Conservation (phyloP, 202 grass and related monocot genomes). For the Hordeum pubiflorum region DNA sequence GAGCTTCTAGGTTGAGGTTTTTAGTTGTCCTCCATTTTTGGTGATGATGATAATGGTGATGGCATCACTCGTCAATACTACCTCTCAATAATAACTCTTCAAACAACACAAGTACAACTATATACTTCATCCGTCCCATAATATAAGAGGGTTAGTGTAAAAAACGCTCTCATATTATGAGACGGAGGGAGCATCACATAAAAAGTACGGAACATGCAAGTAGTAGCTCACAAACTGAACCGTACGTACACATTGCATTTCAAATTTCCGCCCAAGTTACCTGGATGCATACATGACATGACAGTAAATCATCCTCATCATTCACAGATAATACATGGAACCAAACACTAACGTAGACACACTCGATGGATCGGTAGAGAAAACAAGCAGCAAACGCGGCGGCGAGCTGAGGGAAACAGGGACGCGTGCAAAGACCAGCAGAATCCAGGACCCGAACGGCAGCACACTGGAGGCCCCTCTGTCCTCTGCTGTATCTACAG, state of each 20-base stretch:
- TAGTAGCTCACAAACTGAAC: too few species aligned
- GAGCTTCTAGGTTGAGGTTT: too few species aligned
- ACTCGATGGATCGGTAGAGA: neutral
- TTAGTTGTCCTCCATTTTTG: too few species aligned
- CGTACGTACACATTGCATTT: neutral
- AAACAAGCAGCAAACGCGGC: neutral
- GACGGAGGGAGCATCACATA: too few species aligned
- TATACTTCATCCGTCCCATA: too few species aligned
- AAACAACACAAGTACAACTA: too few species aligned
- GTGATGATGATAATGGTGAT: too few species aligned
- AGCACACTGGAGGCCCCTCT: constrained; percentile 8
- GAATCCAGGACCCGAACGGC: neutral
- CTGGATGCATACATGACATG: neutral
- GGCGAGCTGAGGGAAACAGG: neutral
- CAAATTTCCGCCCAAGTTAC: neutral
- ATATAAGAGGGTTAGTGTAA: too few species aligned
- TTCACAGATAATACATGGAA: neutral
- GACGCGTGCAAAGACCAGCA: neutral
- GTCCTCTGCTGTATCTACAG: constrained; percentile 45
- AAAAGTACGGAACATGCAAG: too few species aligned
- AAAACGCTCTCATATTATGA: too few species aligned
- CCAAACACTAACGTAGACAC: neutral
- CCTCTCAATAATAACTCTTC: too few species aligned
- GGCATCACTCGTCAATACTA: too few species aligned
- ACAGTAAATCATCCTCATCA: neutral